Conservation (phyloP, 257 asterid species). For the Lycium ferocissimum region DNA sequence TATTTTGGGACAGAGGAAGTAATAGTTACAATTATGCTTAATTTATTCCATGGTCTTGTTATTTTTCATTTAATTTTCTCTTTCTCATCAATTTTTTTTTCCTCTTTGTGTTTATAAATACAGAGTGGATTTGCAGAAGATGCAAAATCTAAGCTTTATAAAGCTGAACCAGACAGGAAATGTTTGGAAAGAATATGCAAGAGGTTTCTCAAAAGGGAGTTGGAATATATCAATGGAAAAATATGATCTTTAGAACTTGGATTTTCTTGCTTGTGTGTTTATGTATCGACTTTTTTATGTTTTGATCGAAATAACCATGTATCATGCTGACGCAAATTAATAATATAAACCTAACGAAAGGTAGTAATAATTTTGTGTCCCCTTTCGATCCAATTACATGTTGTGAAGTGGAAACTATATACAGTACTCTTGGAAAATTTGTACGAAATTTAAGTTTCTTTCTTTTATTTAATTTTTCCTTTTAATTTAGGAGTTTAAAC, state of each 20-base stretch:
- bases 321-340: background rate
- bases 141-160: slow-evolving; percentile 47
- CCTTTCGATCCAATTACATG: no score
- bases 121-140: slow-evolving; percentile 61
- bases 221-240: background rate
- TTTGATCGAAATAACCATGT: background rate
- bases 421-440: no score
- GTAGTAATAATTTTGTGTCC: no score
- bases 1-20: no score
- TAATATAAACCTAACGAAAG: background rate
- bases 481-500: no score
- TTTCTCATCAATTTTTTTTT: background rate
- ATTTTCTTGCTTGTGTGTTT: background rate
- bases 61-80: background rate
- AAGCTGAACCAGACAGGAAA: slow-evolving; percentile 59
- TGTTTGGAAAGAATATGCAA: slow-evolving; percentile 68
- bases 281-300: background rate
- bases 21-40: background rate
- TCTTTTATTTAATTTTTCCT: no score
- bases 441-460: no score
- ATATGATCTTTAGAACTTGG: background rate
- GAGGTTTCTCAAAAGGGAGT: slow-evolving; percentile 54
- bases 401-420: no score
- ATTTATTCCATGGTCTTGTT: background rate
- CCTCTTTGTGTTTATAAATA: background rate